Base-by-base conservation (phyloP, 495 filamentous ascomycete genomes). In the Penicillium riverlandense region DNA sequence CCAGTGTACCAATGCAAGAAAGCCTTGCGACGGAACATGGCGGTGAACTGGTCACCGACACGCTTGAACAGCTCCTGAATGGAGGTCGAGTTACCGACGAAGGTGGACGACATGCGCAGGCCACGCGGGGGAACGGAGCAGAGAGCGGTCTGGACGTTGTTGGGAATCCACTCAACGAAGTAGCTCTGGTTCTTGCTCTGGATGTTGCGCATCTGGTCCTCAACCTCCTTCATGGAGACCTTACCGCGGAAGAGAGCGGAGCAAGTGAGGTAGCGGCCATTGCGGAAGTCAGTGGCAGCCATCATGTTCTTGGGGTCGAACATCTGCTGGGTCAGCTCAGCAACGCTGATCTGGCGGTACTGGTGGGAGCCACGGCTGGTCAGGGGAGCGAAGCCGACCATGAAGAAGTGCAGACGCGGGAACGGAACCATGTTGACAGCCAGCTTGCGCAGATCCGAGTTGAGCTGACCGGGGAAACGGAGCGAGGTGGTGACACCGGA, bases 271-370 rank as follows among this genome's bases (percentile, higher is more conserved):
- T 99, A 99, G 53, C 92, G 94, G 61, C 92, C 92, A 69, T 99
- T 99, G 58, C 92, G 85, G 86, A 99, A 99, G 77, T 99, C 92
- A 42, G 90, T 92, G 44, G 92, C 92, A 71, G 92, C 92, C 92
- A 99, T 99, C 92, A 99, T 99, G 82, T 99, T 99, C 87, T 99
- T 99, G 62, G 92, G 92, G 78, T 99, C 92, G 78, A 88, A 99
- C 90, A 99, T 99, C 73, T 99, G 92, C 78, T 99, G 92, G 63
- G 92, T 99, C 70, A 99, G 80, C 79, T 99, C 92, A 30, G 94
- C 92, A 48, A 99, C 92, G 63, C 82, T 87, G 68, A 99, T 84
- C 51, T 94, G 90, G 65, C 92, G 94, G 92, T 97, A 99, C 49
- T 83, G 84, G 79, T 90, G 64, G 58, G 90, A 82, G 61, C 90